Evolutionary conservation across 225 moss, liverwort and hornwort genomes (phyloP).

Genomic region (Thuidium tamariscinum): DNA sequence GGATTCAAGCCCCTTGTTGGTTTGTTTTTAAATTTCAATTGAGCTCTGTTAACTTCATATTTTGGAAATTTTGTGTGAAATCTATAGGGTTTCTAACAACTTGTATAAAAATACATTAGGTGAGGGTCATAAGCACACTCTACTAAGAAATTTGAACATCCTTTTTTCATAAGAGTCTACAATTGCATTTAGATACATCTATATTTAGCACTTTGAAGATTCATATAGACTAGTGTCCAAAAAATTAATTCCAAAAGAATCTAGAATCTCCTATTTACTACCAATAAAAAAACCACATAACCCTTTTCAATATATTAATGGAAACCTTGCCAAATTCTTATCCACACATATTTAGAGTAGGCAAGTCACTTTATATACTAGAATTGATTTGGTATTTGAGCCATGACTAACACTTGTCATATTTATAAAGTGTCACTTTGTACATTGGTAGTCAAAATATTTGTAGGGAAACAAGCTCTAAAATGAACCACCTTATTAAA

Average conservation of each 20-base stretch:
- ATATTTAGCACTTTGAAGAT: not conserved
- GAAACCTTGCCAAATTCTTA: too few relatives aligned
- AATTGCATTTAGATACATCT: not conserved
- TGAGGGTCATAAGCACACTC: rapidly evolving
- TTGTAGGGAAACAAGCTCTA: too few relatives aligned
- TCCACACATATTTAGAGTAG: not conserved
- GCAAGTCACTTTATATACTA: not conserved
- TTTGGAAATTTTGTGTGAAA: too few relatives aligned
- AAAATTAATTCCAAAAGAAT: not conserved
- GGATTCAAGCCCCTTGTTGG: rapidly evolving
- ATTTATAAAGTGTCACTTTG: too few relatives aligned
- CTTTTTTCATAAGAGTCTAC: not conserved
- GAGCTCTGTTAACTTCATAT: too few relatives aligned
- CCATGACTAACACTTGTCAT: too few relatives aligned
- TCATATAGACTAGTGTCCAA: not conserved
- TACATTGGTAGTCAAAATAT: too few relatives aligned
- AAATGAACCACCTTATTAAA: too few relatives aligned
- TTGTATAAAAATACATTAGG: not conserved
- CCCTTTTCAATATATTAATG: not conserved
- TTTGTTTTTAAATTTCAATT: not conserved
- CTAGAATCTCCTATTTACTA: not conserved
- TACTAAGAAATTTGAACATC: not conserved
- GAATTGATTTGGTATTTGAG: not conserved
- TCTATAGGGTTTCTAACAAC: not conserved
- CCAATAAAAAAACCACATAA: too few relatives aligned